A percentile compares a stretch with the other conserved stretches of the same genome.
Conservation (phyloP, 2,329 filamentous ascomycete genomes). For the Pseudonectria foliicola region DNA sequence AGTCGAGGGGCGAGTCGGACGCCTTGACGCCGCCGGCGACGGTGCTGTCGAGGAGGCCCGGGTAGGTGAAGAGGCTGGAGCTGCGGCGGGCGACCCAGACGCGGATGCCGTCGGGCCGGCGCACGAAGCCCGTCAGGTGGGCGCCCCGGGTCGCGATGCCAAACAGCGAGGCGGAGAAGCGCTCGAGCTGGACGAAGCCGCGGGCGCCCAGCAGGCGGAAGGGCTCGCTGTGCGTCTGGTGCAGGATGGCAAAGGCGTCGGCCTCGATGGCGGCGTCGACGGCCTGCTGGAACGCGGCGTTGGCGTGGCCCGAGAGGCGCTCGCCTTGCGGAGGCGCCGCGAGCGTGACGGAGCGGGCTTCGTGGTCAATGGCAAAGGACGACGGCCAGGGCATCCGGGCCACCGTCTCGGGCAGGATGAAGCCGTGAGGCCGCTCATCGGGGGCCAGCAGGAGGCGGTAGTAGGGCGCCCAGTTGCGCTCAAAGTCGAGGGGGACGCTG, state of each 20-base stretch:
- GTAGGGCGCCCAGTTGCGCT: slow-evolving; percentile 29
- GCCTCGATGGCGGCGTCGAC: slow-evolving; percentile 31
- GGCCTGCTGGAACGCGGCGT: slow-evolving; percentile 31
- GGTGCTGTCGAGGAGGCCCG: slow-evolving; percentile 69
- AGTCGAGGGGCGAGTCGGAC: slow-evolving; percentile 57
- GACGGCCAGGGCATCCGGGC: slow-evolving; percentile 40
- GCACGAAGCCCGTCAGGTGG: slow-evolving; percentile 58
- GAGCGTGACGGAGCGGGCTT: slow-evolving; percentile 26
- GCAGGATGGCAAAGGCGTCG: slow-evolving; percentile 31
- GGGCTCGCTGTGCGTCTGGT: slow-evolving; percentile 34
- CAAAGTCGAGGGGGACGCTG: slow-evolving; percentile 42
- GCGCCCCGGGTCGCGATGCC: slow-evolving; percentile 60
- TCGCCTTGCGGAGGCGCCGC: slow-evolving; percentile 14
- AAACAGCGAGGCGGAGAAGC: slow-evolving; percentile 56
- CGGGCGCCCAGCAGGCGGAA: slow-evolving; percentile 34
- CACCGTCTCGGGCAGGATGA: slow-evolving; percentile 40
- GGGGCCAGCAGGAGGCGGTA: slow-evolving; percentile 40
- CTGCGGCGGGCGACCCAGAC: slow-evolving; percentile 69
- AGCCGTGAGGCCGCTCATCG: slow-evolving; percentile 42
- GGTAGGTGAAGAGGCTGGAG: slow-evolving; percentile 62
- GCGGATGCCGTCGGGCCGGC: slow-evolving; percentile 36
- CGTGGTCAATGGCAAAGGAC: slow-evolving; percentile 30
- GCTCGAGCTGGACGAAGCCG: slow-evolving; percentile 44
- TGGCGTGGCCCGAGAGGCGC: slow-evolving; percentile 26
- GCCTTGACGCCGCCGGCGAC: slow-evolving; percentile 71